Evolutionary conservation across 441 rosid species (phyloP).

Genomic region (Populus hybrid): DNA sequence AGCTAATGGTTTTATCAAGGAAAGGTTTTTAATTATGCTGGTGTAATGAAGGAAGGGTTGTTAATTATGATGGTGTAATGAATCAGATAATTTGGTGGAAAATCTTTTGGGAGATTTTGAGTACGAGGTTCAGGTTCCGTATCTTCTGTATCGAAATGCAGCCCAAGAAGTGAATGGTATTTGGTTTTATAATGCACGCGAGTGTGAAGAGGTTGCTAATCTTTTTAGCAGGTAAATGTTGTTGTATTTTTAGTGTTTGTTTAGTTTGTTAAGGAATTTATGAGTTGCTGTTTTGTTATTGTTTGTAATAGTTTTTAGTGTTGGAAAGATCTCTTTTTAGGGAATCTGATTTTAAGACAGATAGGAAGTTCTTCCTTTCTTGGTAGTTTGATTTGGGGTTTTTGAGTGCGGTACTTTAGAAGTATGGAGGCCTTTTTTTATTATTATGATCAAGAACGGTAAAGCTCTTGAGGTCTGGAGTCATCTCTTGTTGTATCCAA

Average conservation of each 20-base stretch:
- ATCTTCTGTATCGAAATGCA: slow-evolving; percentile 92
- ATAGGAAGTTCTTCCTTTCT: neutral
- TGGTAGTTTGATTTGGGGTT: slow-evolving; percentile 4
- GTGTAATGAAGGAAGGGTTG: neutral
- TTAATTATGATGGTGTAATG: slow-evolving; percentile 16
- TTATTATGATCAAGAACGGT: too few species aligned
- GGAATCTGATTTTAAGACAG: neutral
- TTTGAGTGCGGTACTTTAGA: neutral
- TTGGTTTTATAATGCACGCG: slow-evolving; percentile 90
- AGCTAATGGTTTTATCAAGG: neutral
- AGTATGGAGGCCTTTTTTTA: neutral
- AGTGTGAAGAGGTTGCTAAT: slow-evolving; percentile 83
- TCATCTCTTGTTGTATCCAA: slow-evolving; percentile 1
- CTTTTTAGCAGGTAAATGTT: slow-evolving; percentile 73
- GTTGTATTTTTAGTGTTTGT: slow-evolving; percentile 4
- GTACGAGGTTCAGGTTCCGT: slow-evolving; percentile 89
- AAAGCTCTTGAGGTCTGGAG: neutral
- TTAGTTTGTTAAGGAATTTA: neutral
- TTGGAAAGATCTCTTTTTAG: neutral
- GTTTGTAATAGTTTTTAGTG: neutral
- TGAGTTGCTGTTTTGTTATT: neutral
- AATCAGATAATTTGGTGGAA: slow-evolving; percentile 83
- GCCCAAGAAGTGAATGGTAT: slow-evolving; percentile 96
- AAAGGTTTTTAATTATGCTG: slow-evolving; percentile 11
- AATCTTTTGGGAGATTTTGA: slow-evolving; percentile 88